These are phyloP conservation scores for Melocanna baccifera DNA, from an alignment of 176 grass and related monocot genomes.

Conservation along the genomic window DNA sequence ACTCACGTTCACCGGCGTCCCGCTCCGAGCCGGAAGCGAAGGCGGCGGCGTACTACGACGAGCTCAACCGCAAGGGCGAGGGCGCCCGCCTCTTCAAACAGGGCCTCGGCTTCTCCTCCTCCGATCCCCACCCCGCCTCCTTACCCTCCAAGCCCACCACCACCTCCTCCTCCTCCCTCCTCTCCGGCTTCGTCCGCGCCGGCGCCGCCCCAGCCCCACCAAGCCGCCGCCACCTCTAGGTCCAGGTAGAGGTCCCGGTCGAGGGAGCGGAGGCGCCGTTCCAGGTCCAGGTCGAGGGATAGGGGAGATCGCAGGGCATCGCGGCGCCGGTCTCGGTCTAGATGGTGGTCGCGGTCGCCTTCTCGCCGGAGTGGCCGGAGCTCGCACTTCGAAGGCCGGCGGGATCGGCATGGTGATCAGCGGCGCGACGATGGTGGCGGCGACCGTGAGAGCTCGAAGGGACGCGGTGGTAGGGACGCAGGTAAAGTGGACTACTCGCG, in stretches of 20 bases:
- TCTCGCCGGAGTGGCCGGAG: slow-evolving; percentile 30
- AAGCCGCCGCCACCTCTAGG: too few species aligned
- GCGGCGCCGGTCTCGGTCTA: slow-evolving; percentile 17
- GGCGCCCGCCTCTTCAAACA: slow-evolving; percentile 91
- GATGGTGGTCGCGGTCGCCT: slow-evolving; percentile 31
- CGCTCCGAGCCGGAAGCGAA: slow-evolving; percentile 9
- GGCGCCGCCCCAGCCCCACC: too few species aligned
- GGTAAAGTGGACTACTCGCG: slow-evolving; percentile 61
- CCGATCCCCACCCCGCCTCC: slow-evolving; percentile 9
- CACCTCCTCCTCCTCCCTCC: slow-evolving; percentile 49
- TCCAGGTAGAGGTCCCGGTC: not conserved
- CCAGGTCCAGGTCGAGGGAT: slow-evolving; percentile 20
- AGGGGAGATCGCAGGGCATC: slow-evolving; percentile 14
- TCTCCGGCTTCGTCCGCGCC: slow-evolving; percentile 57
- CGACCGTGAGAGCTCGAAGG: slow-evolving; percentile 44
- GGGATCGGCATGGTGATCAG: slow-evolving; percentile 39
- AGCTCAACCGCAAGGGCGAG: slow-evolving; percentile 94
- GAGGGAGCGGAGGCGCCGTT: not conserved
- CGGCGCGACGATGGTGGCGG: slow-evolving; percentile 15
- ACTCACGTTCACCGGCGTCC: not conserved
- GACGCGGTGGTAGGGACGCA: slow-evolving; percentile 18
- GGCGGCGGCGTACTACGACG: slow-evolving; percentile 90
- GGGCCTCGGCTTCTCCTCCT: slow-evolving; percentile 83
- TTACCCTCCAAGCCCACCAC: slow-evolving; percentile 45
- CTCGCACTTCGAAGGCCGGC: slow-evolving; percentile 17